These are phyloP conservation scores for Melanogaster broomeanus DNA, from an alignment of 768 basidiomycete genomes.

Conservation along the genomic window DNA sequence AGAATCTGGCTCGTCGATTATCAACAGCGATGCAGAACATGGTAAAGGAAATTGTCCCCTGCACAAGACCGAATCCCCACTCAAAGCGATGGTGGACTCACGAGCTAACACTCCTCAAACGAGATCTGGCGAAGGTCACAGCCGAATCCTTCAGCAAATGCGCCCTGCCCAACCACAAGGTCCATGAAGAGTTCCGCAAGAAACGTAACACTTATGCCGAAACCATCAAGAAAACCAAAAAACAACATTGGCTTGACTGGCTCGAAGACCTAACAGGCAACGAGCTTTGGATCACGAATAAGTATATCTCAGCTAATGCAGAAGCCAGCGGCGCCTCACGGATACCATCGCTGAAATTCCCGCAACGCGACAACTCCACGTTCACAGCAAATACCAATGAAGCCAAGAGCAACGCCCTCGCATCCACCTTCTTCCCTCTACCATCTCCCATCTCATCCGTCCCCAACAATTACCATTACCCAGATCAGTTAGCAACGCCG, in stretches of 20 bases:
- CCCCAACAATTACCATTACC: conserved; percentile 3
- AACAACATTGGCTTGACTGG: conserved; percentile 1
- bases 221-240: background rate
- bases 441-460: background rate
- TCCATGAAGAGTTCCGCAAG: conserved; percentile 13
- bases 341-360: background rate
- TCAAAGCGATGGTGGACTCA: conserved; percentile 36
- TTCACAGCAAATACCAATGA: conserved; percentile 8
- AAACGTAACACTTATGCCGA: conserved; percentile 5
- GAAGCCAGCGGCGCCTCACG: background rate
- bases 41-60: too few relatives aligned
- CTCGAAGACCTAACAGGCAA: background rate
- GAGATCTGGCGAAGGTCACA: conserved; percentile 10
- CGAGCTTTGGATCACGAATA: background rate
- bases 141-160: conserved; percentile 7
- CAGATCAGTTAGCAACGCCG: background rate
- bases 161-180: conserved; percentile 19
- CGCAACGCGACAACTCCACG: too few relatives aligned
- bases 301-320: background rate
- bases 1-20: too few relatives aligned
- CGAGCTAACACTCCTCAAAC: conserved; percentile 25
- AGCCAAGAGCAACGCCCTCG: conserved; percentile 19
- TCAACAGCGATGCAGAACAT: background rate
- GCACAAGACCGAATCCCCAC: conserved; percentile 16
- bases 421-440: conserved; percentile 25